These are phyloP conservation scores for Verticillium nubilum DNA, from an alignment of 2,329 filamentous ascomycete species.

Conservation along the genomic window DNA sequence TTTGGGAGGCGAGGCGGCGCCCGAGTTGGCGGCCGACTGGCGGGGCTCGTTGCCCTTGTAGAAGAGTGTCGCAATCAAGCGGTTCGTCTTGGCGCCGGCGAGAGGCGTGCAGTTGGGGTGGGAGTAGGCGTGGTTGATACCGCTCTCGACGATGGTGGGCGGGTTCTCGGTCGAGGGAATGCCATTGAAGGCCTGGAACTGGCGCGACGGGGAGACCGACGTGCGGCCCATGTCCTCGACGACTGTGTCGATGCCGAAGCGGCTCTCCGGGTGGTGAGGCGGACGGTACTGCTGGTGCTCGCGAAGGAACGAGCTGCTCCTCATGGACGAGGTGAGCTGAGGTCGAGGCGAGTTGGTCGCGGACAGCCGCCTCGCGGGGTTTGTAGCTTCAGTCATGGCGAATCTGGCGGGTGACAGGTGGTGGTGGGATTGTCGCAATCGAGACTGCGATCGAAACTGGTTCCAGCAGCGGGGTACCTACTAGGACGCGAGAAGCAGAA, in stretches of 20 bases:
- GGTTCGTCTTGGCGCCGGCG: conserved; percentile 39
- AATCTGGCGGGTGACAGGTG: not conserved
- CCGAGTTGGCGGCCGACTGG: conserved; percentile 12
- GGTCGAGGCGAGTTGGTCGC: conserved; percentile 32
- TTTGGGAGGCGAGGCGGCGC: conserved; percentile 27
- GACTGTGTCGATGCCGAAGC: conserved; percentile 60
- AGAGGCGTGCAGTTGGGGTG: conserved; percentile 57
- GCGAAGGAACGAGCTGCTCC: conserved; percentile 56
- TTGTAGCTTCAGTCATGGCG: conserved; percentile 24
- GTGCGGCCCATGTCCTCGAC: conserved; percentile 47
- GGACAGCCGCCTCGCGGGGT: conserved; percentile 18
- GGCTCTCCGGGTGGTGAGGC: conserved; percentile 45
- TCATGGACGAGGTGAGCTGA: conserved; percentile 44
- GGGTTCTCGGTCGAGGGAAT: conserved; percentile 55
- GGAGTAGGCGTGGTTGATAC: conserved; percentile 55
- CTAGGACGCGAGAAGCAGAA: not conserved
- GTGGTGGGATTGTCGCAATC: not conserved
- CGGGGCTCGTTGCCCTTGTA: conserved; percentile 43
- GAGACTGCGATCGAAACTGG: not conserved
- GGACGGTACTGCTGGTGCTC: conserved; percentile 61
- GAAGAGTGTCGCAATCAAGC: conserved; percentile 58
- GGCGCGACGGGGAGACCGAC: conserved; percentile 32
- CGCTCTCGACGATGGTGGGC: conserved; percentile 56
- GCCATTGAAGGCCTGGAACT: conserved; percentile 50
- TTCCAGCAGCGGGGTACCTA: conserved; percentile 1